Percentiles rank a stretch among this genome's conserved stretches.
Conservation (phyloP, 2,329 filamentous ascomycete genomes). For the Diaporthe citrichinensis region DNA sequence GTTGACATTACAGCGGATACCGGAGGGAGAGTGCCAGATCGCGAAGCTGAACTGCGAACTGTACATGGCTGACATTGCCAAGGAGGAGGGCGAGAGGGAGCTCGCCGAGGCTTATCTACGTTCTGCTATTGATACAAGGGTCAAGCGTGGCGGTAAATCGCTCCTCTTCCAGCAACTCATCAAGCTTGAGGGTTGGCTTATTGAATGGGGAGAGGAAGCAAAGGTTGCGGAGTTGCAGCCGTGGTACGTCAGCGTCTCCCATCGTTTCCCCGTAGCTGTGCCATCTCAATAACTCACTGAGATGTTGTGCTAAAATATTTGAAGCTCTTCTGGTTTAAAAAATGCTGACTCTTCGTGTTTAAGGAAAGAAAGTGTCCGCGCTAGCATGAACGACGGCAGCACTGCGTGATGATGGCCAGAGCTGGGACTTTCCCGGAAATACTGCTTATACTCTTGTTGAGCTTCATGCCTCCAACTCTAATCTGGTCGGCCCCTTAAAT, state of each 20-base stretch:
- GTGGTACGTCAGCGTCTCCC: neutral
- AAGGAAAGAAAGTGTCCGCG: conserved; percentile 21
- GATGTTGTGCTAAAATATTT: neutral
- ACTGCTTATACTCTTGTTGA: conserved; percentile 43
- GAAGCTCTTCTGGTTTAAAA: no score
- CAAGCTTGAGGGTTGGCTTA: conserved; percentile 31
- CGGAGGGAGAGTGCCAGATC: neutral
- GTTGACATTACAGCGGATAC: conserved; percentile 23
- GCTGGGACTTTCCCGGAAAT: no score
- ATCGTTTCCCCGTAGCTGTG: neutral
- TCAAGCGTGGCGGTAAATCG: neutral
- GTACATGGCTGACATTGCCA: conserved; percentile 34
- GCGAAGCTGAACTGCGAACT: conserved; percentile 28
- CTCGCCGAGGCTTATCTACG: conserved; percentile 33
- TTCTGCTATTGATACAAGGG: conserved; percentile 19
- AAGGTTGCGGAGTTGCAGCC: conserved; percentile 32
- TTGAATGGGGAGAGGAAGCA: conserved; percentile 33
- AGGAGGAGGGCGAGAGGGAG: conserved; percentile 2
- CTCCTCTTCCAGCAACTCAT: conserved; percentile 11
- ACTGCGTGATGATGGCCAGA: neutral
- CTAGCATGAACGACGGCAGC: neutral
- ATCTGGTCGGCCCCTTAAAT: conserved; percentile 44
- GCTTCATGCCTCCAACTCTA: conserved; percentile 43
- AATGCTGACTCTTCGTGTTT: neutral
- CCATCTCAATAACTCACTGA: neutral